Conservation (phyloP, 805 yeast species). For the Ascoidea rubescens region DNA sequence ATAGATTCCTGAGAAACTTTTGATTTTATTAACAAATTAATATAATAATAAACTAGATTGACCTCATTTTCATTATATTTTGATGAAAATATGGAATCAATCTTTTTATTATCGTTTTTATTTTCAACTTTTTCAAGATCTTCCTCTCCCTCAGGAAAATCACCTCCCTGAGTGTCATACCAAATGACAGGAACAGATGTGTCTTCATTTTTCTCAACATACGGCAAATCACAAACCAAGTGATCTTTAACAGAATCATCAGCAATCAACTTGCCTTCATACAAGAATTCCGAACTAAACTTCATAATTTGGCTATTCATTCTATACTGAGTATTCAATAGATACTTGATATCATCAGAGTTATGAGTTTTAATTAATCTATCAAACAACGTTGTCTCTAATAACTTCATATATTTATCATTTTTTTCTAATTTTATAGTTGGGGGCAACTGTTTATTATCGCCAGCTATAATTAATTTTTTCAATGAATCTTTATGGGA, state of each 20-base stretch:
- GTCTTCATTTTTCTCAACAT: slow-evolving; percentile 35
- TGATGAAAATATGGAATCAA: slow-evolving; percentile 27
- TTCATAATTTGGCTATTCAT: slow-evolving; percentile 73
- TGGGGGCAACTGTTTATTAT: slow-evolving; percentile 85
- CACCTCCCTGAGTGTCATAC: slow-evolving; percentile 92
- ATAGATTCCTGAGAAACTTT: slow-evolving; percentile 46
- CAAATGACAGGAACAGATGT: slow-evolving; percentile 49
- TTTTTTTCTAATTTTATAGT: slow-evolving; percentile 51
- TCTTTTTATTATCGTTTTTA: slow-evolving; percentile 8
- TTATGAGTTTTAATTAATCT: slow-evolving; percentile 40
- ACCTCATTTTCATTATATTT: slow-evolving; percentile 73
- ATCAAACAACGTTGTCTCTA: slow-evolving; percentile 71
- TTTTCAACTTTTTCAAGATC: slow-evolving; percentile 10
- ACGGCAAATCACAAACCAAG: slow-evolving; percentile 39
- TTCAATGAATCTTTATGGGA: slow-evolving; percentile 40
- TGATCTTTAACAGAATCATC: slow-evolving; percentile 40
- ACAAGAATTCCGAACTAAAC: slow-evolving; percentile 59
- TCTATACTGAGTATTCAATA: slow-evolving; percentile 73
- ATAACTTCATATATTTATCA: slow-evolving; percentile 24
- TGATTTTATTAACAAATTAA: slow-evolving; percentile 29
- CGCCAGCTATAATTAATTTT: slow-evolving; percentile 78
- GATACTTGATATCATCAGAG: slow-evolving; percentile 32
- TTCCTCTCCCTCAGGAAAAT: slow-evolving; percentile 46
- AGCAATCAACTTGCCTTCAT: slow-evolving; percentile 49
- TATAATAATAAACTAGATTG: slow-evolving; percentile 41